phyloP scores from a whole-genome alignment of 805 yeast species.

The Barnettozyma siamensis region DNA sequence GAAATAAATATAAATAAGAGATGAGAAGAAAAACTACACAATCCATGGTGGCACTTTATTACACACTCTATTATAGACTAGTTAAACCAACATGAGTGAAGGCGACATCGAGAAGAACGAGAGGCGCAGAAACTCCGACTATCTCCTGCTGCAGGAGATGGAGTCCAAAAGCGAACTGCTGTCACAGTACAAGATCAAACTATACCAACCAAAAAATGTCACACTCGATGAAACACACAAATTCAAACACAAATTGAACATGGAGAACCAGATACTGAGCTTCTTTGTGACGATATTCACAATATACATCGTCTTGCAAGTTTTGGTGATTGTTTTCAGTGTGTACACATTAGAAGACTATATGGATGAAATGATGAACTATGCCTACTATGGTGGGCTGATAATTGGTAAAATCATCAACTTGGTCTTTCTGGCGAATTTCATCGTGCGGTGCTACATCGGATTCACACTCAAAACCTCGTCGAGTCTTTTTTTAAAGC shows the following conservation, averaged over 20 bases:
- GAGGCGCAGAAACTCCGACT: constrained; percentile 6
- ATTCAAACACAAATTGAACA: neutral
- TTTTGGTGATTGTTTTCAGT: neutral
- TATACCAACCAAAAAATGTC: constrained; percentile 3
- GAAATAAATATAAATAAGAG: no score
- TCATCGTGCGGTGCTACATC: constrained; percentile 4
- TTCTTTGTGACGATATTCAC: neutral
- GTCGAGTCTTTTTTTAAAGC: neutral
- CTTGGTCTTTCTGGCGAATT: neutral
- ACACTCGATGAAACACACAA: neutral
- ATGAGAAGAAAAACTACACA: no score
- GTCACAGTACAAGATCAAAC: neutral
- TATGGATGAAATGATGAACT: neutral
- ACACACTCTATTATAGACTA: no score
- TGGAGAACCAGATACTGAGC: constrained; percentile 4
- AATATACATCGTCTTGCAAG: neutral
- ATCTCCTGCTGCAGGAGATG: neutral
- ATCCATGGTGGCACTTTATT: no score
- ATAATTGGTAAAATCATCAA: constrained; percentile 2
- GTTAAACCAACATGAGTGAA: no score
- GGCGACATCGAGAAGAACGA: constrained; percentile 1
- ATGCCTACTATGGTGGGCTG: neutral
- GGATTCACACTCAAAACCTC: neutral
- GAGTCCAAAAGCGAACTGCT: neutral
- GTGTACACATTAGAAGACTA: neutral